A percentile compares a stretch with the other conserved stretches of the same genome.
phyloP scores from a whole-genome alignment of 257 asterid species.

The Penstemon barbatus region DNA sequence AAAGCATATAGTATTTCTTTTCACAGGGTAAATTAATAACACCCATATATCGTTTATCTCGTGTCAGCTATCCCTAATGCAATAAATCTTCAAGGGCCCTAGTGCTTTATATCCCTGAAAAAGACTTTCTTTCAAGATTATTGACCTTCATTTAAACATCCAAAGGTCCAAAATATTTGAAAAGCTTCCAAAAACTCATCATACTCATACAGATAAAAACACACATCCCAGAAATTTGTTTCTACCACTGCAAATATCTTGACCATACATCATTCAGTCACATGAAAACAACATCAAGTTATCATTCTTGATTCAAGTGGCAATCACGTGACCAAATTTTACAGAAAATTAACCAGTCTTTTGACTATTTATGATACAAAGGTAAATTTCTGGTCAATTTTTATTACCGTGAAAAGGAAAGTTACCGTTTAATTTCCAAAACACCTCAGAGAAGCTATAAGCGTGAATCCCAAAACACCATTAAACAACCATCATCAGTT shows the following conservation, averaged over 20 bases:
- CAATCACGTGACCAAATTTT: conserved; percentile 37
- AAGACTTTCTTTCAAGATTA: background rate
- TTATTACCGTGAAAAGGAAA: conserved; percentile 12
- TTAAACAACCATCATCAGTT: conserved; percentile 7
- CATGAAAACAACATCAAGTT: conserved; percentile 28
- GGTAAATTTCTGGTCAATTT: conserved; percentile 21
- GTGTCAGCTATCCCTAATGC: conserved; percentile 14
- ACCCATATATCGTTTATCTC: background rate
- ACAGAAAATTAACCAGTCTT: conserved; percentile 10
- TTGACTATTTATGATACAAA: conserved; percentile 9
- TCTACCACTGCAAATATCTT: conserved; percentile 19
- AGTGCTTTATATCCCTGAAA: background rate
- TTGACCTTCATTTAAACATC: background rate
- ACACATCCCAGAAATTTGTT: conserved; percentile 7
- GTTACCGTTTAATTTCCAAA: conserved; percentile 37
- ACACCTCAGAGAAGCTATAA: background rate
- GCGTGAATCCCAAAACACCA: conserved; percentile 33
- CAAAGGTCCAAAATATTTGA: conserved; percentile 21
- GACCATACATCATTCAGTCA: conserved; percentile 32
- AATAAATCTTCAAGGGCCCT: conserved; percentile 23
- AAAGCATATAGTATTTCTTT: conserved; percentile 18
- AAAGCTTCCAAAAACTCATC: background rate
- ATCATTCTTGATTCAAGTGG: conserved; percentile 31
- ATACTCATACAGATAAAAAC: conserved; percentile 37
- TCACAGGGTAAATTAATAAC: conserved; percentile 13